phyloP scores from a whole-genome alignment of 2,329 filamentous ascomycete species.

The Colletotrichum spinosum region DNA sequence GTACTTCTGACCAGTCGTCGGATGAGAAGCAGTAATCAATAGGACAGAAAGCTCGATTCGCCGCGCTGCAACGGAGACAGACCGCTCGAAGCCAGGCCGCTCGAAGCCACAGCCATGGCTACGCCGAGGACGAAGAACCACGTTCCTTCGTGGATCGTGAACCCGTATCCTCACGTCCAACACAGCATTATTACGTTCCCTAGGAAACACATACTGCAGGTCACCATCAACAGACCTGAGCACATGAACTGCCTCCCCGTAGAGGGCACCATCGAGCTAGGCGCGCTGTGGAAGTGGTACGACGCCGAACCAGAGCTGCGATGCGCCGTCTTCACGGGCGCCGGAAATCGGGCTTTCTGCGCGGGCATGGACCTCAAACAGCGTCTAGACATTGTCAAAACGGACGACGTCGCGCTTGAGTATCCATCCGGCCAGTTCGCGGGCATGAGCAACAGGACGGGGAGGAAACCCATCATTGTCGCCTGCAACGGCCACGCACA shows the following conservation, averaged over 20 bases:
- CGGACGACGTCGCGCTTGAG: constrained; percentile 43
- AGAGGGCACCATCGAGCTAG: constrained; percentile 51
- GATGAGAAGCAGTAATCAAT: too few species aligned
- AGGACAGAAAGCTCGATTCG: too few species aligned
- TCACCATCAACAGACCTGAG: constrained; percentile 57
- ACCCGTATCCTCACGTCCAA: constrained; percentile 46
- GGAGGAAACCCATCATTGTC: constrained; percentile 47
- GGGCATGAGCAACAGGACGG: constrained; percentile 49
- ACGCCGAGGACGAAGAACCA: constrained; percentile 42
- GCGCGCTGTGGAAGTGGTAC: constrained; percentile 61
- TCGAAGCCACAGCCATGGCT: constrained; percentile 36
- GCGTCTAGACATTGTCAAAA: constrained; percentile 47
- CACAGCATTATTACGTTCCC: constrained; percentile 54
- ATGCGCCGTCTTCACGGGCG: constrained; percentile 64
- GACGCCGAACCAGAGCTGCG: constrained; percentile 60
- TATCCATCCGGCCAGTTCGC: constrained; percentile 50
- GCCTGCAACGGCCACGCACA: constrained; percentile 48
- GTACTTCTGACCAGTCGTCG: too few species aligned
- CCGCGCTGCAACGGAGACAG: too few species aligned
- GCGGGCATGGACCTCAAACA: constrained; percentile 66
- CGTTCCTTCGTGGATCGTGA: constrained; percentile 49
- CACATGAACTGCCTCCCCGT: constrained; percentile 55
- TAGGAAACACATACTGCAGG: constrained; percentile 52
- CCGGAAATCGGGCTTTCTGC: constrained; percentile 62
- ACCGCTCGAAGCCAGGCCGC: neutral